A percentile compares a stretch with the other conserved stretches of the same genome.
phyloP scores from a whole-genome alignment of 2,329 filamentous ascomycete genomes.

The Scytalidium sp. region DNA sequence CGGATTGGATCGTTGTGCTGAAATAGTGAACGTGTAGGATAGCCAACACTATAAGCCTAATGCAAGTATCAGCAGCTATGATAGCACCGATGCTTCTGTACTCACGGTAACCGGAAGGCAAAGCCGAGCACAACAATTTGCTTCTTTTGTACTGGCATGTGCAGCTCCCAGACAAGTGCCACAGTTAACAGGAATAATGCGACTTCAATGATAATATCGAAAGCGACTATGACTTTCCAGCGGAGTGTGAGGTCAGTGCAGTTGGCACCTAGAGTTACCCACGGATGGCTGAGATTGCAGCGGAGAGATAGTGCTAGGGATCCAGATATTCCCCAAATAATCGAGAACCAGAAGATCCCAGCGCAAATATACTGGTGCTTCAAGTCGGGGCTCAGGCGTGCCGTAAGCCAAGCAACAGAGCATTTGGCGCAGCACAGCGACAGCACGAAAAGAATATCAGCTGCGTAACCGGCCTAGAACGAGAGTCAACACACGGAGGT shows the following conservation, averaged over 20 bases:
- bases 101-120: conserved; percentile 30
- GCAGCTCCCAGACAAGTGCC: conserved; percentile 42
- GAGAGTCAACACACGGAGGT: not conserved
- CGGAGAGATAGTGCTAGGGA: conserved; percentile 37
- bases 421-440: conserved; percentile 40
- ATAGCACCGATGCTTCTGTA: not conserved
- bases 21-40: not conserved
- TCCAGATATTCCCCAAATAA: conserved; percentile 34
- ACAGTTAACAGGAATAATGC: conserved; percentile 43
- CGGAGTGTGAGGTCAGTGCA: conserved; percentile 11
- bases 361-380: conserved; percentile 34
- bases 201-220: conserved; percentile 46
- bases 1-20: not conserved
- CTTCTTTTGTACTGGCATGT: conserved; percentile 34
- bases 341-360: conserved; percentile 31
- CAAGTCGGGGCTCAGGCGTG: conserved; percentile 40
- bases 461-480: conserved; percentile 31
- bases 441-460: conserved; percentile 39
- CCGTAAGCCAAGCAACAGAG: conserved; percentile 38
- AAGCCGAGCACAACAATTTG: conserved; percentile 15
- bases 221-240: conserved; percentile 46
- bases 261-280: conserved; percentile 19
- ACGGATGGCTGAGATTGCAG: conserved; percentile 35
- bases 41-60: not conserved
- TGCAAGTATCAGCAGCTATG: not conserved